These are phyloP conservation scores for Nicotiana otophora DNA, from an alignment of 257 asterid genomes.

Conservation along the genomic window DNA sequence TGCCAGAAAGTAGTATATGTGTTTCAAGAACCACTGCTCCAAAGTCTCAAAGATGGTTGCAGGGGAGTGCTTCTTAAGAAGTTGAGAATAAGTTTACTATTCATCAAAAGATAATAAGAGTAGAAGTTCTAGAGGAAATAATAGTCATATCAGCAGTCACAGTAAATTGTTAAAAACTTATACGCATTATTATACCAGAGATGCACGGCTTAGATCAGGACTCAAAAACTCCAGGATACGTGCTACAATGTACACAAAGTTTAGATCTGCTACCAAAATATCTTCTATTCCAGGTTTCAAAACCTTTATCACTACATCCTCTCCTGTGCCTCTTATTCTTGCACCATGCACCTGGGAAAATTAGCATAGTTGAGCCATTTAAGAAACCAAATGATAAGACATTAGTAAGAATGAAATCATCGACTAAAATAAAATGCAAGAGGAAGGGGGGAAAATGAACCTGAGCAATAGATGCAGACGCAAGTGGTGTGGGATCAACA, in stretches of 20 bases:
- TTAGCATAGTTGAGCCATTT: slow-evolving; percentile 17
- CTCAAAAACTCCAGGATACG: slow-evolving; percentile 92
- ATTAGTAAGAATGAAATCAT: background rate
- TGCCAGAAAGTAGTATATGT: background rate
- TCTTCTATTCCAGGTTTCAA: slow-evolving; percentile 96
- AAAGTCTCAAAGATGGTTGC: too few species aligned
- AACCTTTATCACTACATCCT: slow-evolving; percentile 94
- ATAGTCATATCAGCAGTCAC: background rate
- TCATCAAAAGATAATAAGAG: background rate
- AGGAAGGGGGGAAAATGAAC: slow-evolving; percentile 27
- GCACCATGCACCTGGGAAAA: slow-evolving; percentile 86
- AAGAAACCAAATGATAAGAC: background rate
- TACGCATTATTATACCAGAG: slow-evolving; percentile 63
- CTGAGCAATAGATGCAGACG: slow-evolving; percentile 99
- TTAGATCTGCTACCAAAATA: slow-evolving; percentile 82
- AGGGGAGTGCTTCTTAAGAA: background rate
- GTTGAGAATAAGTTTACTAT: background rate
- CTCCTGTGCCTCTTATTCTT: slow-evolving; percentile 69
- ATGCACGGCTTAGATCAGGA: slow-evolving; percentile 91
- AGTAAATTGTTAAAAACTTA: background rate
- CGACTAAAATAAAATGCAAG: background rate
- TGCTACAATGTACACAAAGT: slow-evolving; percentile 83
- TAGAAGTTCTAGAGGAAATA: background rate
- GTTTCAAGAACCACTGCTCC: background rate
- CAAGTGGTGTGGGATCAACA: slow-evolving; percentile 89